Evolutionary conservation across 1,284 basidiomycete genomes (phyloP).

Genomic region (Ceratobasidium papillatum): DNA sequence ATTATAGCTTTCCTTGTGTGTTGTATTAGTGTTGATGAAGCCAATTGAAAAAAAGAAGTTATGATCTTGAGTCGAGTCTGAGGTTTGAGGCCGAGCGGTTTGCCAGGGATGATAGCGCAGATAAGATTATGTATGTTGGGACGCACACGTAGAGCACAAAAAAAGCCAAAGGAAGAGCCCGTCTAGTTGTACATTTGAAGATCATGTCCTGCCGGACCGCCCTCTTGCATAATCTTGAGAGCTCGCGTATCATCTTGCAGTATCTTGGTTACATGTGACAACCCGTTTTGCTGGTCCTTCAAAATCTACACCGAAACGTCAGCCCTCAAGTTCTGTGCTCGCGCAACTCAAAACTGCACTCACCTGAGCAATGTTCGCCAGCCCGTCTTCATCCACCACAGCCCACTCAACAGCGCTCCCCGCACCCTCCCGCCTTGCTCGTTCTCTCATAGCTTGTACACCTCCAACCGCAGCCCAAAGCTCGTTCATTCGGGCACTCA

Average conservation of each 20-base stretch:
- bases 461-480: constrained; percentile 88
- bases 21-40: constrained; percentile 18
- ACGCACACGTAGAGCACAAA: not conserved
- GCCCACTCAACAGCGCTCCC: constrained; percentile 64
- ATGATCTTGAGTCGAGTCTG: not conserved
- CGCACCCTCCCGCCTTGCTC: constrained; percentile 57
- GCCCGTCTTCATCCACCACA: constrained; percentile 83
- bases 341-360: constrained; percentile 45
- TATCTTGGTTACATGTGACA: constrained; percentile 80
- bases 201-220: constrained; percentile 33
- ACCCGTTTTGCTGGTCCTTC: constrained; percentile 78
- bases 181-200: not conserved
- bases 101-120: not conserved
- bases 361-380: constrained; percentile 80
- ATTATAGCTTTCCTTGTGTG: not conserved
- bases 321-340: not conserved
- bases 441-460: constrained; percentile 68
- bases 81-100: not conserved
- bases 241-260: constrained; percentile 74
- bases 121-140: not conserved
- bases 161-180: not conserved
- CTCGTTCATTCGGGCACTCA: constrained; percentile 81
- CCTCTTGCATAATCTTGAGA: constrained; percentile 66
- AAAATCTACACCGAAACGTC: constrained; percentile 63
- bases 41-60: constrained; percentile 1